Percentiles rank a stretch among this genome's conserved stretches.
phyloP scores from a whole-genome alignment of 345 rosid species.

The Eutrema yunnanense region DNA sequence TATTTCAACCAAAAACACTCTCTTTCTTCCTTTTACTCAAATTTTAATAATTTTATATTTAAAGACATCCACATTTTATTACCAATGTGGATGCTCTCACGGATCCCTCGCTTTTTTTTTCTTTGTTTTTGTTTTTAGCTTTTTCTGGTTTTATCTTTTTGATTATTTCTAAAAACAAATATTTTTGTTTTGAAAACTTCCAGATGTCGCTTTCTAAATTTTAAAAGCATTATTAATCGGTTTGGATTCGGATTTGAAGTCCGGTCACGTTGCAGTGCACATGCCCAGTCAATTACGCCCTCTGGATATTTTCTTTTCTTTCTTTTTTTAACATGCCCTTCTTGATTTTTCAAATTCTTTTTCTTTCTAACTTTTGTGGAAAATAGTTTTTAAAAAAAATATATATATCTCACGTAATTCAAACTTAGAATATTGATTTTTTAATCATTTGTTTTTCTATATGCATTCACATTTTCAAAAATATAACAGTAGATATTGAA shows the following conservation, averaged over 20 bases:
- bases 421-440: background rate
- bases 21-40: too few species aligned
- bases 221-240: constrained; percentile 18
- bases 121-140: background rate
- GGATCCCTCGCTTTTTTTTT: constrained; percentile 34
- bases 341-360: background rate
- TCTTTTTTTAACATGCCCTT: background rate
- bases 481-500: too few species aligned
- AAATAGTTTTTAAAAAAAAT: background rate
- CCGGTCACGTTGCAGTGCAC: constrained; percentile 33
- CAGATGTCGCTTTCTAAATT: constrained; percentile 28
- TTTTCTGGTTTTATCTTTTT: constrained; percentile 1
- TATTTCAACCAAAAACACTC: too few species aligned
- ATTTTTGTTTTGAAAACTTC: constrained; percentile 1
- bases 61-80: too few species aligned
- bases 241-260: constrained; percentile 25
- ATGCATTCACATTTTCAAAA: too few species aligned
- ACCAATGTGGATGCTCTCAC: too few species aligned
- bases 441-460: background rate
- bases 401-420: background rate
- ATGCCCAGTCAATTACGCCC: constrained; percentile 34
- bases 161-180: background rate
- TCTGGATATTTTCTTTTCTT: constrained; percentile 4
- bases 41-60: too few species aligned
- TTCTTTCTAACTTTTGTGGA: background rate